Evolutionary conservation across 257 asterid genomes (phyloP).

Genomic region (Ehretia macrophylla): DNA sequence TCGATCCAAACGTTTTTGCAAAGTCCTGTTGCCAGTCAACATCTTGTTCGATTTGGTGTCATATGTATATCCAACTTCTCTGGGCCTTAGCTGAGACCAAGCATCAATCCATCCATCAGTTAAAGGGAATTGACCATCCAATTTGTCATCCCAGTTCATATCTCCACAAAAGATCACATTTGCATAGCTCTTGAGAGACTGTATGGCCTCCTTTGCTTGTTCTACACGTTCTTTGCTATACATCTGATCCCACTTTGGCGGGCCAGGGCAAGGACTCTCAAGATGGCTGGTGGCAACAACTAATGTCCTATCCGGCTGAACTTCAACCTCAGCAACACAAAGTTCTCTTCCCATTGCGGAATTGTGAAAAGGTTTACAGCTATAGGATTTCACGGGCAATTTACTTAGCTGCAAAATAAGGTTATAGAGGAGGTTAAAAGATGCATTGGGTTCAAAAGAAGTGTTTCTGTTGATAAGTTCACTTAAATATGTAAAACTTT

Average conservation of each 20-base stretch:
- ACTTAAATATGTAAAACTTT: too few species aligned
- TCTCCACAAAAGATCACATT: constrained; percentile 90
- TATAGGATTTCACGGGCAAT: constrained; percentile 67
- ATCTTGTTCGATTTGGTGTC: constrained; percentile 91
- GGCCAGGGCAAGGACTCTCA: constrained; percentile 88
- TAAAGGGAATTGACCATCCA: constrained; percentile 77
- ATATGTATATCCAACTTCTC: constrained; percentile 81
- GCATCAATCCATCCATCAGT: constrained; percentile 81
- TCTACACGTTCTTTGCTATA: constrained; percentile 81
- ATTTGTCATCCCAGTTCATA: constrained; percentile 93
- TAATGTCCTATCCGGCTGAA: constrained; percentile 35
- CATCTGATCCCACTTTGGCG: constrained; percentile 96
- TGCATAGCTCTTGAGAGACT: constrained; percentile 40
- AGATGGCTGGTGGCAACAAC: constrained; percentile 86
- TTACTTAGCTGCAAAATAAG: constrained; percentile 56
- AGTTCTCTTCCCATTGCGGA: constrained; percentile 84
- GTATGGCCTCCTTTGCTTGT: constrained; percentile 82
- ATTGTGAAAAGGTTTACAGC: constrained; percentile 57
- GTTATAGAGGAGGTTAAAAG: neutral
- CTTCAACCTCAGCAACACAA: constrained; percentile 57
- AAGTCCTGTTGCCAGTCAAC: constrained; percentile 60
- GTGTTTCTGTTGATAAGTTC: too few species aligned
- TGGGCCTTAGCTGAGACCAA: constrained; percentile 66
- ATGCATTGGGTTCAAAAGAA: neutral
- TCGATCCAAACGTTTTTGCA: constrained; percentile 80